These are phyloP conservation scores for Dictyostelium discoideum DNA, from an alignment of 78 protist genomes.

Conservation along the genomic window DNA sequence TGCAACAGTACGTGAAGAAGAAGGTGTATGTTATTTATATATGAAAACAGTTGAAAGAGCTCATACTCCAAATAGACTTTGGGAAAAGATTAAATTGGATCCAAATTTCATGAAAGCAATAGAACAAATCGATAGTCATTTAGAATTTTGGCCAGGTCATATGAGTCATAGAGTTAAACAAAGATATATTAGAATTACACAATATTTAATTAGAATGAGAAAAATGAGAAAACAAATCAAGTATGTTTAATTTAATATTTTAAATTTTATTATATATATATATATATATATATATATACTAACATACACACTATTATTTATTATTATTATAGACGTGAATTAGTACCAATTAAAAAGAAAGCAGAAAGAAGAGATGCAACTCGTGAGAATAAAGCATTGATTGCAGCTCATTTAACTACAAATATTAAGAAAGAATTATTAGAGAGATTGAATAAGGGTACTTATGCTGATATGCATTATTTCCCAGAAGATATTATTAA, in stretches of 20 bases:
- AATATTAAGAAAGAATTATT: conserved; percentile 93
- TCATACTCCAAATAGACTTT: conserved; percentile 95
- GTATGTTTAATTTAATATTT: not conserved
- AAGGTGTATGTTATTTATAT: conserved; percentile 93
- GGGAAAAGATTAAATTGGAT: conserved; percentile 94
- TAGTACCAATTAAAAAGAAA: conserved; percentile 91
- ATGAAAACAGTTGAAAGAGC: conserved; percentile 99
- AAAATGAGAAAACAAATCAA: conserved; percentile 83
- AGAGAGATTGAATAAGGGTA: conserved; percentile 83
- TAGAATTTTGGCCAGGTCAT: conserved; percentile 93
- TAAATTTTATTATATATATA: no score
- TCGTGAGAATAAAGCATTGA: conserved; percentile 91
- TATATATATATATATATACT: no score
- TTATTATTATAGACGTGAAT: conserved; percentile 65
- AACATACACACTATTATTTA: no score
- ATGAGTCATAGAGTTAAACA: conserved; percentile 90
- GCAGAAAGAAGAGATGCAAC: conserved; percentile 89
- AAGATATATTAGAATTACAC: conserved; percentile 94
- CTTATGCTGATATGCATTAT: conserved; percentile 32
- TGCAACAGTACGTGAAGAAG: conserved; percentile 93
- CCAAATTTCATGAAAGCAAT: conserved; percentile 87
- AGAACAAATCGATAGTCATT: conserved; percentile 86
- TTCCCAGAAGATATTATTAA: conserved; percentile 59
- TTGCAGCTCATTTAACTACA: conserved; percentile 92
- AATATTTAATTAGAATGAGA: conserved; percentile 96